These are phyloP conservation scores for Chlorella sorokiniana DNA, from an alignment of 139 green algal species.

Conservation along the genomic window DNA sequence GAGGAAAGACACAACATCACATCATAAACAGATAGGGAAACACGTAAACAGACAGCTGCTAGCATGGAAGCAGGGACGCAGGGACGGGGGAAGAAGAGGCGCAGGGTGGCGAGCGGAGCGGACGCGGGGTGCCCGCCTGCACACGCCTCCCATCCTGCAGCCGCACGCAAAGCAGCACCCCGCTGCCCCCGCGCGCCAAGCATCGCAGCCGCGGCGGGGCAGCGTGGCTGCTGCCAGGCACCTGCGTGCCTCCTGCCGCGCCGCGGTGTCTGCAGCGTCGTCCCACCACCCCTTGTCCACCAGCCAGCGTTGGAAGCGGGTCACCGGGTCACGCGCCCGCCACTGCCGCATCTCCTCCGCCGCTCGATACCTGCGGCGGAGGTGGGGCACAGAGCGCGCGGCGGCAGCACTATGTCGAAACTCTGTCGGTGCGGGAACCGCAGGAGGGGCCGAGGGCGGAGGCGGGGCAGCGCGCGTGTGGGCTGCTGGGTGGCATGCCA, in stretches of 20 bases:
- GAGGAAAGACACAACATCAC: not conserved
- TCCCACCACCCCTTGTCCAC: conserved; percentile 71
- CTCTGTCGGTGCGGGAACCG: too few species aligned
- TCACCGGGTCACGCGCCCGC: conserved; percentile 81
- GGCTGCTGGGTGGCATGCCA: too few species aligned
- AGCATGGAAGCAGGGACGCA: too few species aligned
- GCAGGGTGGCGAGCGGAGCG: too few species aligned
- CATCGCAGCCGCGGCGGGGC: not conserved
- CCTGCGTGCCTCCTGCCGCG: conserved; percentile 43
- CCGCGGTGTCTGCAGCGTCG: conserved; percentile 27
- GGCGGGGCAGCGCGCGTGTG: too few species aligned
- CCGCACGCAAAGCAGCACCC: not conserved
- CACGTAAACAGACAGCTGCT: not conserved
- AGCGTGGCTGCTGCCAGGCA: too few species aligned
- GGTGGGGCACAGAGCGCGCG: not conserved
- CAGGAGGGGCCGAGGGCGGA: too few species aligned
- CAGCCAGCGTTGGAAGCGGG: conserved; percentile 77
- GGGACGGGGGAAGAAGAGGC: too few species aligned
- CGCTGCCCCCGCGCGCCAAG: not conserved
- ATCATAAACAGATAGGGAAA: not conserved
- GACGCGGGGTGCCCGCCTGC: too few species aligned
- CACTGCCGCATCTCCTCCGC: conserved; percentile 79
- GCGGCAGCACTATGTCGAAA: too few species aligned
- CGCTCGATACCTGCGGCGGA: conserved; percentile 72
- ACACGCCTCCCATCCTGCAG: too few species aligned